Percentiles rank a stretch among this genome's conserved stretches.
These are phyloP conservation scores for Claviceps sp. DNA, from an alignment of 2,329 filamentous ascomycete genomes.

Conservation along the genomic window DNA sequence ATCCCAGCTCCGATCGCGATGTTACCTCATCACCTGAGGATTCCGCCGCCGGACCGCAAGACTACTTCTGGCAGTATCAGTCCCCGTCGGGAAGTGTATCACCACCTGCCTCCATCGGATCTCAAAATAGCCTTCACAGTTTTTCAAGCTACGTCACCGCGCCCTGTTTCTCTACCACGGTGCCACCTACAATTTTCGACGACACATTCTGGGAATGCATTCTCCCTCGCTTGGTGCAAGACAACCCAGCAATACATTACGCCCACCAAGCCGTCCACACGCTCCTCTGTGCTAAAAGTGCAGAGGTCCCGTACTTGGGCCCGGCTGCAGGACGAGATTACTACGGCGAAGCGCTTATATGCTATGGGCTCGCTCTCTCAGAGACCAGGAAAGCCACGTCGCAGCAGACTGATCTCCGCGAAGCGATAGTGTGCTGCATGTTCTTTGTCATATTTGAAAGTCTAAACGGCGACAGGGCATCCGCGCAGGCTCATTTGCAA, in stretches of 20 bases:
- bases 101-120: slow-evolving; percentile 3
- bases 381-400: slow-evolving; percentile 13
- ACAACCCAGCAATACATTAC: slow-evolving; percentile 21
- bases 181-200: slow-evolving; percentile 14
- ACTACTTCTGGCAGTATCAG: slow-evolving; percentile 3
- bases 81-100: slow-evolving; percentile 1
- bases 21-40: slow-evolving; percentile 5
- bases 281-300: slow-evolving; percentile 15
- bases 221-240: slow-evolving; percentile 20
- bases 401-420: slow-evolving; percentile 10
- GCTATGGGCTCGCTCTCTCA: slow-evolving; percentile 20
- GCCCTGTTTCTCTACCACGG: background rate
- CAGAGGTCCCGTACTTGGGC: slow-evolving; percentile 5
- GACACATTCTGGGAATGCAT: slow-evolving; percentile 21
- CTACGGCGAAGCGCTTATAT: slow-evolving; percentile 19
- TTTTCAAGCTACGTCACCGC: background rate
- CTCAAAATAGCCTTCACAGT: background rate
- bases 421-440: slow-evolving; percentile 22
- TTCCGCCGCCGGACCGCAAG: background rate
- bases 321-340: slow-evolving; percentile 8
- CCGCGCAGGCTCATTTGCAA: slow-evolving; percentile 22
- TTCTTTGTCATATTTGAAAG: slow-evolving; percentile 25
- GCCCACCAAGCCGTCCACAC: slow-evolving; percentile 25
- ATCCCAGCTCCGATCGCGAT: slow-evolving; percentile 2
- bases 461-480: slow-evolving; percentile 21